Percentiles rank a stretch among this genome's conserved stretches.
phyloP scores from a whole-genome alignment of 768 basidiomycete species.

The Amanita pseudoporphyria region DNA sequence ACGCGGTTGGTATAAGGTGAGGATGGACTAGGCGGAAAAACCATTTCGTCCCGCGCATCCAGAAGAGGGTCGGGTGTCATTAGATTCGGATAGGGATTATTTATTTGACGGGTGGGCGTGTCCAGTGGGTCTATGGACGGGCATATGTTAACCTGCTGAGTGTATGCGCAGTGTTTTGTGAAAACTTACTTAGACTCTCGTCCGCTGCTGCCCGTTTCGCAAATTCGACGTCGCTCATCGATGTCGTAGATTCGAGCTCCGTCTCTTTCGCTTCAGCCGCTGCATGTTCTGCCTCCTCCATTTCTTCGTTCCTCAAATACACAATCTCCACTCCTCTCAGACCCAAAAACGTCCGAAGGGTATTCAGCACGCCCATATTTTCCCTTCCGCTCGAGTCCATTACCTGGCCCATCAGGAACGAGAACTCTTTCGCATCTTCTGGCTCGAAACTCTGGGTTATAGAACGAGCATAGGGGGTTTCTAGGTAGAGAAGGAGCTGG shows the following conservation, averaged over 20 bases:
- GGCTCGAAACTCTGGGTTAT: background rate
- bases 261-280: no score
- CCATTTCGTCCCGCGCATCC: conserved; percentile 47
- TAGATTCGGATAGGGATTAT: conserved; percentile 41
- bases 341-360: background rate
- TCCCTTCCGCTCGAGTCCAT: conserved; percentile 2
- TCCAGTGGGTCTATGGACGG: conserved; percentile 1
- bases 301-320: background rate
- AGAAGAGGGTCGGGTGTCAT: conserved; percentile 52
- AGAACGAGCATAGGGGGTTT: background rate
- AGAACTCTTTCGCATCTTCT: background rate
- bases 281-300: background rate
- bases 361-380: conserved; percentile 1
- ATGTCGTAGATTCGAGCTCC: background rate
- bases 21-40: conserved; percentile 42
- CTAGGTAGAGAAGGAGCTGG: background rate
- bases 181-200: conserved; percentile 4
- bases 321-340: background rate
- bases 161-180: background rate
- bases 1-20: conserved; percentile 52
- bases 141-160: background rate
- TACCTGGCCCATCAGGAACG: conserved; percentile 1
- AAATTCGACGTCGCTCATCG: background rate
- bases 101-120: background rate
- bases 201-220: conserved; percentile 1